Percentiles rank a stretch among this genome's conserved stretches.
phyloP scores from a whole-genome alignment of 2,329 filamentous ascomycete species.

The Aspergillus quadrilineatus region DNA sequence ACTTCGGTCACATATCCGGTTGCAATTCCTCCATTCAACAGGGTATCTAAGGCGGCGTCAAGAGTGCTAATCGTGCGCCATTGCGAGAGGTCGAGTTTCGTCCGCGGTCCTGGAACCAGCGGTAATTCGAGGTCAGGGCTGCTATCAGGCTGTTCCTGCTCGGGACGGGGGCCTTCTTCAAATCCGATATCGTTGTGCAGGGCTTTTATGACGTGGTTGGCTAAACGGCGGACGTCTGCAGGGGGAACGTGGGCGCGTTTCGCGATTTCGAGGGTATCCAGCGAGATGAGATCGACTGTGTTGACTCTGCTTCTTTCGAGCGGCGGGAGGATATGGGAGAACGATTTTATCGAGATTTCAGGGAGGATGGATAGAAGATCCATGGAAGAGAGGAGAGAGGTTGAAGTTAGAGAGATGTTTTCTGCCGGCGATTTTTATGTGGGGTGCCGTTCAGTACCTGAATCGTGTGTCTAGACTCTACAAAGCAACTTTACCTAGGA shows the following conservation, averaged over 20 bases:
- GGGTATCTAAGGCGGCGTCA: constrained; percentile 67
- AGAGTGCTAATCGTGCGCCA: constrained; percentile 74
- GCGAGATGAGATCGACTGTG: constrained; percentile 78
- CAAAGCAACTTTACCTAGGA: no score
- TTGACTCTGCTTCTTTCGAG: constrained; percentile 77
- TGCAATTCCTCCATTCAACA: constrained; percentile 76
- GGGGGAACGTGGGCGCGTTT: constrained; percentile 81
- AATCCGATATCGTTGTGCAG: constrained; percentile 64
- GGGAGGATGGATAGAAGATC: constrained; percentile 83
- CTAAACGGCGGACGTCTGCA: constrained; percentile 73
- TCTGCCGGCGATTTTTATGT: neutral
- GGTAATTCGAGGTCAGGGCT: constrained; percentile 24
- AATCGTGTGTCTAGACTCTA: no score
- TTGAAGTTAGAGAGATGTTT: neutral
- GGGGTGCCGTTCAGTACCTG: neutral
- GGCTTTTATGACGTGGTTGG: constrained; percentile 63
- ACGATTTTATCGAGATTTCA: constrained; percentile 69
- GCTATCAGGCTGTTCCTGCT: constrained; percentile 21
- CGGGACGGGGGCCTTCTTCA: constrained; percentile 16
- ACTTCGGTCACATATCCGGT: constrained; percentile 82
- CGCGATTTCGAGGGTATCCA: constrained; percentile 78
- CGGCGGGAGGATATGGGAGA: constrained; percentile 71
- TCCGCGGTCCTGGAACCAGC: constrained; percentile 24
- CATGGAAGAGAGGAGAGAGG: constrained; percentile 28
- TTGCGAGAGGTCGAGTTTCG: constrained; percentile 34